Evolutionary conservation across 768 basidiomycete species (phyloP).

Genomic region (Pleurotus cornucopiae): DNA sequence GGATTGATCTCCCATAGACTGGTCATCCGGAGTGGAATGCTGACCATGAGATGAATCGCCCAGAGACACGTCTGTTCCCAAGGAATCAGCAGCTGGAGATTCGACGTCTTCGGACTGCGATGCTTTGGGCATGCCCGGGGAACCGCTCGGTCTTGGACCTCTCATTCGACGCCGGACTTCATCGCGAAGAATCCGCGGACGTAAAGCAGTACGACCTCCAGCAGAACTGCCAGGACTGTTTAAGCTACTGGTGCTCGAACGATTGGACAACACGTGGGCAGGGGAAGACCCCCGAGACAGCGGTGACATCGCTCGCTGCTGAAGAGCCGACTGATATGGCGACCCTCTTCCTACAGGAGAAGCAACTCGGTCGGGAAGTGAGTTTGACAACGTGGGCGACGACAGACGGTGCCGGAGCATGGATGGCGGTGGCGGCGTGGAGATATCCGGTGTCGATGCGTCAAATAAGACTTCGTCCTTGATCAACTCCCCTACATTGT

Average conservation of each 20-base stretch:
- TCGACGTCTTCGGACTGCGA: neutral
- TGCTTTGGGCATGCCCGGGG: neutral
- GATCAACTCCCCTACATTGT: neutral
- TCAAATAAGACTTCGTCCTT: neutral
- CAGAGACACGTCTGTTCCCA: too few relatives aligned
- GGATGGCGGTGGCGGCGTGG: neutral
- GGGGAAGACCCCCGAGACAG: slow-evolving; percentile 14
- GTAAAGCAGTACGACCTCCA: slow-evolving; percentile 12
- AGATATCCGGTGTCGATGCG: slow-evolving; percentile 3
- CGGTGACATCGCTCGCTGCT: slow-evolving; percentile 4
- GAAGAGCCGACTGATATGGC: slow-evolving; percentile 5
- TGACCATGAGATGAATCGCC: too few relatives aligned
- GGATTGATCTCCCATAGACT: too few relatives aligned
- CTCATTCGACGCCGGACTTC: slow-evolving; percentile 47
- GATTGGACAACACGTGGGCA: neutral
- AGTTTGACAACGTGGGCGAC: neutral
- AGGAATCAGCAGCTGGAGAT: too few relatives aligned
- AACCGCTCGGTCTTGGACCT: slow-evolving; percentile 11
- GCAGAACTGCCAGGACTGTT: slow-evolving; percentile 14
- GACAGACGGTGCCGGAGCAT: neutral
- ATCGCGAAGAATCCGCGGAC: slow-evolving; percentile 47
- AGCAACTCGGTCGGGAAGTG: slow-evolving; percentile 4
- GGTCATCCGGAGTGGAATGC: too few relatives aligned
- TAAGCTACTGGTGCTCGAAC: neutral
- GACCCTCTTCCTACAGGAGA: slow-evolving; percentile 10